Evolutionary conservation across 163 green algal genomes (phyloP).

Genomic region (Prototheca stagnorum): DNA sequence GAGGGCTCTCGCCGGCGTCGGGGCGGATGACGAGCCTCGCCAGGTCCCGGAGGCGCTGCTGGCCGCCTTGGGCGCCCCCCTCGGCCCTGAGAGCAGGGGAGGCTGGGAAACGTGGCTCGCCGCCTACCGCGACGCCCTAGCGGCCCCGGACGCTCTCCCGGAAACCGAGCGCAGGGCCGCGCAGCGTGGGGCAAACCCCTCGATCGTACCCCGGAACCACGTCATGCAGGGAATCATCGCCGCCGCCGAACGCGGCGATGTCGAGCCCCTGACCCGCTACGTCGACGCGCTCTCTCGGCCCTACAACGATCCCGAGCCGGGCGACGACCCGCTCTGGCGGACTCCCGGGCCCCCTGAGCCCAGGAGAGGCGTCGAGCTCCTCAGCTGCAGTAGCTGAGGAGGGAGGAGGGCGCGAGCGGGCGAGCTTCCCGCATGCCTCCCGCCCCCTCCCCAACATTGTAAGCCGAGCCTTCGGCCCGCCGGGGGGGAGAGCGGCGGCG

Average conservation of each 20-base stretch:
- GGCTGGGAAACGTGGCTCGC: constrained; percentile 45
- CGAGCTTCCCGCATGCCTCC: too few species aligned
- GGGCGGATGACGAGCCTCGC: not conserved
- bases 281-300: constrained; percentile 44
- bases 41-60: not conserved
- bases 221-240: constrained; percentile 57
- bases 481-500: too few species aligned
- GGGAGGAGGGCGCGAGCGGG: too few species aligned
- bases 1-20: not conserved
- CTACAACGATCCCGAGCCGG: constrained; percentile 40
- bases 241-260: constrained; percentile 42
- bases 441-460: too few species aligned
- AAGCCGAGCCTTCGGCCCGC: too few species aligned
- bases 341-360: constrained; percentile 34
- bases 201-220: constrained; percentile 70
- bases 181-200: constrained; percentile 49
- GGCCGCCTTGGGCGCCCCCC: constrained; percentile 2
- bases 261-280: constrained; percentile 25
- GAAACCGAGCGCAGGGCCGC: constrained; percentile 16
- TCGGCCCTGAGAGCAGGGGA: constrained; percentile 22
- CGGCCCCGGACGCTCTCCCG: constrained; percentile 25
- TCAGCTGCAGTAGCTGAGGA: constrained; percentile 45
- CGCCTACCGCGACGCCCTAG: constrained; percentile 25
- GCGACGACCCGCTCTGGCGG: constrained; percentile 25
- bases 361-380: constrained; percentile 54